Evolutionary conservation across 176 grass and related monocot genomes (phyloP).

Genomic region (Carex parvula): DNA sequence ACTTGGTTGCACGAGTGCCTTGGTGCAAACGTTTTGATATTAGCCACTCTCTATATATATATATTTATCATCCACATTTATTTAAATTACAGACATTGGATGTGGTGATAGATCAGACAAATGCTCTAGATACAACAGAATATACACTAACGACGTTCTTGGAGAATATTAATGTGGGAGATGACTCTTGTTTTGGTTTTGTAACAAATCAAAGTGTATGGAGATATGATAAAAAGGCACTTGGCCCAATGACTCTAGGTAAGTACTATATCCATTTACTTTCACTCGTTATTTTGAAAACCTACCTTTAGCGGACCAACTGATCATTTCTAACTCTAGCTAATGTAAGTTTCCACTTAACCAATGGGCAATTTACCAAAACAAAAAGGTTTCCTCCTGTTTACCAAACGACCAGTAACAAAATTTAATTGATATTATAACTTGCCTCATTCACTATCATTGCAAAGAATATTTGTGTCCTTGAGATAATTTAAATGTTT

Average conservation of each 20-base stretch:
- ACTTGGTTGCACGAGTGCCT: too few species aligned
- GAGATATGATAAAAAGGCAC: conserved; percentile 82
- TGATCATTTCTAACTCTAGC: not conserved
- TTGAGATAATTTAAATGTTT: conserved; percentile 19
- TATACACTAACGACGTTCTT: conserved; percentile 84
- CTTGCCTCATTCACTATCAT: not conserved
- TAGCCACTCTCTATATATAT: too few species aligned
- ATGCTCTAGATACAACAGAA: conserved; percentile 42
- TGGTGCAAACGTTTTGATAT: too few species aligned
- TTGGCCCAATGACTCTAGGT: conserved; percentile 49
- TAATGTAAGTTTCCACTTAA: not conserved
- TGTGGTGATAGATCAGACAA: conserved; percentile 90
- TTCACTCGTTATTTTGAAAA: not conserved
- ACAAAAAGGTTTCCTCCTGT: not conserved
- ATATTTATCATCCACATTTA: not conserved
- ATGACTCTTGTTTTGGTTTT: conserved; percentile 63
- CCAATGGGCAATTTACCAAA: too few species aligned
- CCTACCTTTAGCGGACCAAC: not conserved
- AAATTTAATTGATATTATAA: not conserved
- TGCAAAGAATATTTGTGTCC: not conserved
- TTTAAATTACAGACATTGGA: conserved; percentile 67
- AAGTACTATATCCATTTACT: conserved; percentile 34
- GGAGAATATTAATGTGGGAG: conserved; percentile 62
- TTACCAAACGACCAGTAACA: not conserved
- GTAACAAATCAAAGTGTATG: conserved; percentile 70